Evolutionary conservation across 2,329 filamentous ascomycete genomes (phyloP).

Genomic region (Trichoderma endophyticum): DNA sequence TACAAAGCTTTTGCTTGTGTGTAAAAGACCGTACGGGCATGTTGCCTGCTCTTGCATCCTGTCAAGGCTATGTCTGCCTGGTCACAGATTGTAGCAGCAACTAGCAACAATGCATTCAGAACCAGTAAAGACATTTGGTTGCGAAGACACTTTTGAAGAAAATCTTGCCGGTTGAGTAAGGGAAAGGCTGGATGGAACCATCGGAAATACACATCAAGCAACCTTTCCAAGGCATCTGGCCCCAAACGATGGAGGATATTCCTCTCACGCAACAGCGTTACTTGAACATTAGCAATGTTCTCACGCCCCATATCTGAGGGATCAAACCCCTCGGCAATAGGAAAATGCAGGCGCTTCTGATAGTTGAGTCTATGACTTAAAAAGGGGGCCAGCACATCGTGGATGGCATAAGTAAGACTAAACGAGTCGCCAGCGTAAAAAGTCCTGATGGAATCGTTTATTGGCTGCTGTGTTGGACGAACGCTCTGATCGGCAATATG

Average conservation of each 20-base stretch:
- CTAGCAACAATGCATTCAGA: neutral
- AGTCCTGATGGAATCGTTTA: slow-evolving; percentile 2
- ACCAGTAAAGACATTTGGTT: neutral
- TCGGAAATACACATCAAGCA: neutral
- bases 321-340: neutral
- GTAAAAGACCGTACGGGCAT: neutral
- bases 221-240: neutral
- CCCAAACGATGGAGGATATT: neutral
- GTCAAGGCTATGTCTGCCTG: neutral
- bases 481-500: slow-evolving; percentile 8
- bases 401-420: slow-evolving; percentile 1
- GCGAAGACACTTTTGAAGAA: neutral
- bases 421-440: slow-evolving; percentile 7
- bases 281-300: neutral
- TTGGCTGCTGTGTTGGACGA: neutral
- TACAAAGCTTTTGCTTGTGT: neutral
- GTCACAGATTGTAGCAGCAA: neutral
- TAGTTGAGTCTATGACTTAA: neutral
- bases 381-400: slow-evolving; percentile 2
- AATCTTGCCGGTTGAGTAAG: neutral
- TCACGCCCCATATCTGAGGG: neutral
- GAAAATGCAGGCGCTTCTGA: slow-evolving; percentile 2
- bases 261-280: neutral
- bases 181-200: slow-evolving; percentile 5
- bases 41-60: neutral